phyloP scores from a whole-genome alignment of 2,329 filamentous ascomycete genomes.

The Myriosclerotinia duriaeana region DNA sequence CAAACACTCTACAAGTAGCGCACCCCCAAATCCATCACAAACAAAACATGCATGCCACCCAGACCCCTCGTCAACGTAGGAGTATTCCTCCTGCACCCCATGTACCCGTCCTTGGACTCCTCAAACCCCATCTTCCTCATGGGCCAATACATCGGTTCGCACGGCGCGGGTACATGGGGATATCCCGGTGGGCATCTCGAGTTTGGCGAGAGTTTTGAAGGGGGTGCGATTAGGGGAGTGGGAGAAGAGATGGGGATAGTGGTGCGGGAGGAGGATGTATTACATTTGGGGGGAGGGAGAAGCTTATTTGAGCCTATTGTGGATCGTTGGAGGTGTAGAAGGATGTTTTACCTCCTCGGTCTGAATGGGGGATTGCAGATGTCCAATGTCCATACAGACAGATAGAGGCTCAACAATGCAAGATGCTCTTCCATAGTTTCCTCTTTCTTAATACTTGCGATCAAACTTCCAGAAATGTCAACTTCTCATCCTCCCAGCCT shows the following conservation, averaged over 20 bases:
- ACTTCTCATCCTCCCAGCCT: too few species aligned
- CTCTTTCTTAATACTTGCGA: too few species aligned
- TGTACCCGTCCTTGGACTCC: neutral
- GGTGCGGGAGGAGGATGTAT: conserved; percentile 47
- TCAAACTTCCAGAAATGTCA: too few species aligned
- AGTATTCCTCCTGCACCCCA: conserved; percentile 28
- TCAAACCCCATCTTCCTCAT: conserved; percentile 28
- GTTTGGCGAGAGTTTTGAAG: conserved; percentile 59
- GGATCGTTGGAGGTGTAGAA: conserved; percentile 3
- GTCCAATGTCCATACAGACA: too few species aligned
- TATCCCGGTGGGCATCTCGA: conserved; percentile 78
- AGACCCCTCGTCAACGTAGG: conserved; percentile 28
- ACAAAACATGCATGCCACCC: neutral
- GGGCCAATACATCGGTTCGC: conserved; percentile 28
- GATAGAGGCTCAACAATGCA: too few species aligned
- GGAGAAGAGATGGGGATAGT: conserved; percentile 68
- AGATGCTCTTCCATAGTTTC: too few species aligned
- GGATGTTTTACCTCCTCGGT: neutral
- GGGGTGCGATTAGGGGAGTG: conserved; percentile 65
- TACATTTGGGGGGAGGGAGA: conserved; percentile 37
- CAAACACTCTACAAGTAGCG: too few species aligned
- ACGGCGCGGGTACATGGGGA: conserved; percentile 54
- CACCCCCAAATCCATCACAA: too few species aligned
- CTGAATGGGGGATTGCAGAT: neutral
- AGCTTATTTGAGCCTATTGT: neutral